A percentile compares a stretch with the other conserved stretches of the same genome.
Evolutionary conservation across 2,329 filamentous ascomycete species (phyloP).

Genomic region (Aspergillus tamarii): DNA sequence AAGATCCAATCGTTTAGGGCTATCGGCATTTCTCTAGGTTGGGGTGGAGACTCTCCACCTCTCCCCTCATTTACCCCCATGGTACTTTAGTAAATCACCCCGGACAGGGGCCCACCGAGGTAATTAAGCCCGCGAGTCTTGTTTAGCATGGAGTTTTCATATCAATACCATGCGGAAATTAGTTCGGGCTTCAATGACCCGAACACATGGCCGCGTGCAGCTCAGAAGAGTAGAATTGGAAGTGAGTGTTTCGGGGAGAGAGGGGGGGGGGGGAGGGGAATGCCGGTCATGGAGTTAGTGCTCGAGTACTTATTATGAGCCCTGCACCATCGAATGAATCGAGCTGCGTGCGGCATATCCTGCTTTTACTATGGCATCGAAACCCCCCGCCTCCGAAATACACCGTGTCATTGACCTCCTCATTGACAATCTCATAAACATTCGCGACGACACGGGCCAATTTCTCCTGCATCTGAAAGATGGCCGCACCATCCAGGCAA

Average conservation of each 20-base stretch:
- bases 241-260: background rate
- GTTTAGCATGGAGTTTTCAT: background rate
- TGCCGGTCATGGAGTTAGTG: background rate
- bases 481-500: constrained; percentile 78
- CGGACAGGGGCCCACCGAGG: background rate
- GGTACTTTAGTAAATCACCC: background rate
- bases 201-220: background rate
- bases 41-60: no score
- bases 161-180: background rate
- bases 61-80: no score
- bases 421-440: constrained; percentile 75
- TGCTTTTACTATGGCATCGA: background rate
- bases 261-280: background rate
- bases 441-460: constrained; percentile 73
- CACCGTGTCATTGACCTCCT: constrained; percentile 59
- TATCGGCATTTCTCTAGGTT: no score
- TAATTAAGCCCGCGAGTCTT: background rate
- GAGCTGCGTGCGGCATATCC: background rate
- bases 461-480: constrained; percentile 73
- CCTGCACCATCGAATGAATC: background rate
- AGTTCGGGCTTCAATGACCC: background rate
- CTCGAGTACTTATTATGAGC: background rate
- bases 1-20: no score
- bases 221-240: background rate
- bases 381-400: background rate